Percentiles rank a stretch among this genome's conserved stretches.
Evolutionary conservation across 805 yeast species (phyloP).

Genomic region (Ogataea zsoltii): DNA sequence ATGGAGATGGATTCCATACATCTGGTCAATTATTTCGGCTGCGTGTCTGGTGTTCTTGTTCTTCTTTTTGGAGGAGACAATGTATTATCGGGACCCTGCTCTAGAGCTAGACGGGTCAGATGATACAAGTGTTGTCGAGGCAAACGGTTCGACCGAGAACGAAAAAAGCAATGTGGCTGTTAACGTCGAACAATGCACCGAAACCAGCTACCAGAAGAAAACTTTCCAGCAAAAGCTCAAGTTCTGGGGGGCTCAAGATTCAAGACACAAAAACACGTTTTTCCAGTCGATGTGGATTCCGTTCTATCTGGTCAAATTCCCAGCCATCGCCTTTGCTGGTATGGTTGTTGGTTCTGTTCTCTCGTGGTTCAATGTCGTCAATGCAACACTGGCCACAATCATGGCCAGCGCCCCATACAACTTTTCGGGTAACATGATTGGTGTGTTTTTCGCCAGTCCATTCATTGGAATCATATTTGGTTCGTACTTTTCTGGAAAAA

Average conservation of each 20-base stretch:
- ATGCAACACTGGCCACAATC: constrained; percentile 40
- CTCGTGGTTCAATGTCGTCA: constrained; percentile 45
- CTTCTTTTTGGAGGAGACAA: constrained; percentile 66
- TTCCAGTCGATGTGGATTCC: constrained; percentile 37
- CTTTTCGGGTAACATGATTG: constrained; percentile 43
- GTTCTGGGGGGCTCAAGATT: constrained; percentile 34
- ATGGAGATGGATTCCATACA: constrained; percentile 13
- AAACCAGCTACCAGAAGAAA: constrained; percentile 15
- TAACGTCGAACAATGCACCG: neutral
- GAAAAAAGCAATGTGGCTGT: constrained; percentile 17
- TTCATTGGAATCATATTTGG: constrained; percentile 40
- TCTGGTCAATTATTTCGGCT: constrained; percentile 59
- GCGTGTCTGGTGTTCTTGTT: constrained; percentile 50
- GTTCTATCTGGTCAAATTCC: constrained; percentile 34
- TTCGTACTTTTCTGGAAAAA: constrained; percentile 39
- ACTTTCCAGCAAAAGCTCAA: constrained; percentile 37
- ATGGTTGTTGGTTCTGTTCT: constrained; percentile 45
- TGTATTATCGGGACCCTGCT: constrained; percentile 34
- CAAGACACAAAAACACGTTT: constrained; percentile 40
- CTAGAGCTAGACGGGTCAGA: constrained; percentile 17
- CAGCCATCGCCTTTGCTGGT: constrained; percentile 45
- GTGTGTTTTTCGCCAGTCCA: constrained; percentile 31
- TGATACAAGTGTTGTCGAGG: constrained; percentile 2
- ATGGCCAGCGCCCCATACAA: constrained; percentile 38
- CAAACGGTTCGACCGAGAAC: constrained; percentile 5